These are phyloP conservation scores for Aspergillus hiratsukae DNA, from an alignment of 2,329 filamentous ascomycete species.

Conservation along the genomic window DNA sequence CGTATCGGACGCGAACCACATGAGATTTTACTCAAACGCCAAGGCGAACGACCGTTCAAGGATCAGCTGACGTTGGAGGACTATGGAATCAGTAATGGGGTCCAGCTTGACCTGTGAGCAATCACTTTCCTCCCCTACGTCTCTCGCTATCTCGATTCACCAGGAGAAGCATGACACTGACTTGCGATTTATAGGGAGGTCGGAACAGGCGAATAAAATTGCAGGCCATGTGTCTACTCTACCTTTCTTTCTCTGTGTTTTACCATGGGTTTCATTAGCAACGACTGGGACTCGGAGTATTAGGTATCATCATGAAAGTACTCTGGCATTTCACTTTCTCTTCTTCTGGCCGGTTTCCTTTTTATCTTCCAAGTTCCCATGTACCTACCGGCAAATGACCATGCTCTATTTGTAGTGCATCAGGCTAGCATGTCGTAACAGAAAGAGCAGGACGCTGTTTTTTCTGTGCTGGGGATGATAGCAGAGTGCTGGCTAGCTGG, in stretches of 20 bases:
- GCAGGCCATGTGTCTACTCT: background rate
- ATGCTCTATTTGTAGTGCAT: constrained; percentile 20
- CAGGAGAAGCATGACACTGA: constrained; percentile 18
- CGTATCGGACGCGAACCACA: constrained; percentile 83
- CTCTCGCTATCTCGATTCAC: background rate
- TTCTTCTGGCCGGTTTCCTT: constrained; percentile 3
- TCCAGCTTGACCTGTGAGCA: constrained; percentile 51
- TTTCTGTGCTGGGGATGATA: constrained; percentile 9
- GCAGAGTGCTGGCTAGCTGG: constrained; percentile 10
- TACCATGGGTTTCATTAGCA: constrained; percentile 1
- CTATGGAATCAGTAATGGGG: constrained; percentile 90
- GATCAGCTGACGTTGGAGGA: constrained; percentile 82
- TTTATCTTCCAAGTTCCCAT: constrained; percentile 12
- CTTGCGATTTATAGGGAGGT: constrained; percentile 35
- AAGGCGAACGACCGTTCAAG: constrained; percentile 91
- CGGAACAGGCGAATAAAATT: constrained; percentile 42
- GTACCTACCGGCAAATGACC: constrained; percentile 30
- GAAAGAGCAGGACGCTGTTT: constrained; percentile 8
- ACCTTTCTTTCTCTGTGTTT: background rate
- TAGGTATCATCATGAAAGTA: background rate
- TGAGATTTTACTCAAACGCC: constrained; percentile 86
- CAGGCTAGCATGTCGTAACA: constrained; percentile 17
- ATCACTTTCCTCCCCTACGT: constrained; percentile 2
- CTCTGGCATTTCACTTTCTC: constrained; percentile 3
- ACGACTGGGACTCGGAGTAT: constrained; percentile 6